Evolutionary conservation across 2,329 filamentous ascomycete genomes (phyloP).

Genomic region (Cladosporium sp.): DNA sequence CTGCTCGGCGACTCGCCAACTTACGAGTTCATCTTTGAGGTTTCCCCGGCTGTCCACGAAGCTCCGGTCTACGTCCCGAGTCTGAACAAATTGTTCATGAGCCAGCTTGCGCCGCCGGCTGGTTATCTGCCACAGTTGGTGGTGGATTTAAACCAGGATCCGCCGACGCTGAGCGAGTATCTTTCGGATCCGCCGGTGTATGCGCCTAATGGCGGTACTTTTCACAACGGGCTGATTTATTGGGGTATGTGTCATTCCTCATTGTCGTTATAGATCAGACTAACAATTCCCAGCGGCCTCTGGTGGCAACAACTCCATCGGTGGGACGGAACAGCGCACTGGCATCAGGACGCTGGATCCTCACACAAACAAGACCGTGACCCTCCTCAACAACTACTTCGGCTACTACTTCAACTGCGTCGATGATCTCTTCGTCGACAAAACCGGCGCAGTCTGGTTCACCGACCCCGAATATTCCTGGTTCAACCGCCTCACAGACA

Average conservation of each 20-base stretch:
- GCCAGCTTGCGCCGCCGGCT: conserved; percentile 39
- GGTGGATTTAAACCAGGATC: conserved; percentile 46
- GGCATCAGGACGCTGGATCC: conserved; percentile 48
- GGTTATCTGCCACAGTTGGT: conserved; percentile 40
- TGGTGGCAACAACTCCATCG: conserved; percentile 41
- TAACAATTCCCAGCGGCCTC: conserved; percentile 30
- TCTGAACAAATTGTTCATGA: conserved; percentile 44
- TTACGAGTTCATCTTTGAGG: conserved; percentile 42
- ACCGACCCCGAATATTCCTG: conserved; percentile 47
- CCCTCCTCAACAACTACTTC: conserved; percentile 49
- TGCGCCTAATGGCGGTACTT: conserved; percentile 45
- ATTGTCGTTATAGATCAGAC: neutral
- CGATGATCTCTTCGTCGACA: conserved; percentile 47
- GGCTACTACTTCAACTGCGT: conserved; percentile 48
- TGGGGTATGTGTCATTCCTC: conserved; percentile 29
- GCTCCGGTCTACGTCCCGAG: conserved; percentile 45
- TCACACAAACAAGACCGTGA: conserved; percentile 43
- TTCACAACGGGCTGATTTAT: conserved; percentile 42
- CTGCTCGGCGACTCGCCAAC: conserved; percentile 41
- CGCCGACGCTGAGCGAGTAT: conserved; percentile 42
- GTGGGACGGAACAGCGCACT: conserved; percentile 41
- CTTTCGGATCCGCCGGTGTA: conserved; percentile 47
- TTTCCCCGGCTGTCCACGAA: conserved; percentile 43
- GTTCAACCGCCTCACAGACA: conserved; percentile 40
- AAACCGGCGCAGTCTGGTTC: conserved; percentile 51